phyloP scores from a whole-genome alignment of 108 stramenopile genomes.

The Stephanodiscus minutulus region DNA sequence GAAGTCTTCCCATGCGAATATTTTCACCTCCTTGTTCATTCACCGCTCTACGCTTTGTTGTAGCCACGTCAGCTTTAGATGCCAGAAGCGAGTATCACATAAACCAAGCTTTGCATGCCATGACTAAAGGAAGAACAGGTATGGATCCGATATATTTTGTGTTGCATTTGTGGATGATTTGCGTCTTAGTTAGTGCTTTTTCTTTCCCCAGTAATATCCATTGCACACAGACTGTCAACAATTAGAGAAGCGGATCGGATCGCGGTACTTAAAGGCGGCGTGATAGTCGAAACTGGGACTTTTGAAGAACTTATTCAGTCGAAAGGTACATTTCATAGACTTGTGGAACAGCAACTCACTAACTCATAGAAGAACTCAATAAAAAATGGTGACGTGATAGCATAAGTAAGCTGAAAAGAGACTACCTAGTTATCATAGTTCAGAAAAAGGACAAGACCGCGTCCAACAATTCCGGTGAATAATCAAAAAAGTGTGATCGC shows the following conservation, averaged over 20 bases:
- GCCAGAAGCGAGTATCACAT: slow-evolving; percentile 86
- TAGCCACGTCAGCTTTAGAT: slow-evolving; percentile 91
- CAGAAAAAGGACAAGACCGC: slow-evolving; percentile 42
- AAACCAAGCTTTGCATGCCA: slow-evolving; percentile 65
- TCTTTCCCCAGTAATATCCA: slow-evolving; percentile 82
- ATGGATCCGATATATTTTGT: no score
- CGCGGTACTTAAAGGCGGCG: slow-evolving; percentile 82
- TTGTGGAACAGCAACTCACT: slow-evolving; percentile 38
- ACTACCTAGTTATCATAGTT: not conserved
- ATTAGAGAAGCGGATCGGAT: slow-evolving; percentile 86
- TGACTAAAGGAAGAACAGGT: slow-evolving; percentile 77
- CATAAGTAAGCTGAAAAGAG: not conserved
- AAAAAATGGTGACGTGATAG: not conserved
- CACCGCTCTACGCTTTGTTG: slow-evolving; percentile 5
- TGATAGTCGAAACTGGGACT: slow-evolving; percentile 79
- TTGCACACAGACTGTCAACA: slow-evolving; percentile 88
- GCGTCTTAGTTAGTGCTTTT: no score
- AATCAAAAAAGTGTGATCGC: slow-evolving; percentile 73
- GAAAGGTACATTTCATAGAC: slow-evolving; percentile 32
- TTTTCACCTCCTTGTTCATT: slow-evolving; percentile 19
- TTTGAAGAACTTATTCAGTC: slow-evolving; percentile 56
- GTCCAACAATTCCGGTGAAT: slow-evolving; percentile 55
- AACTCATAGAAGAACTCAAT: not conserved
- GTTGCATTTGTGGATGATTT: no score
- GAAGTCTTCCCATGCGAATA: not conserved